Conservation (phyloP, 176 grass and related monocot genomes). For the Melocanna baccifera region DNA sequence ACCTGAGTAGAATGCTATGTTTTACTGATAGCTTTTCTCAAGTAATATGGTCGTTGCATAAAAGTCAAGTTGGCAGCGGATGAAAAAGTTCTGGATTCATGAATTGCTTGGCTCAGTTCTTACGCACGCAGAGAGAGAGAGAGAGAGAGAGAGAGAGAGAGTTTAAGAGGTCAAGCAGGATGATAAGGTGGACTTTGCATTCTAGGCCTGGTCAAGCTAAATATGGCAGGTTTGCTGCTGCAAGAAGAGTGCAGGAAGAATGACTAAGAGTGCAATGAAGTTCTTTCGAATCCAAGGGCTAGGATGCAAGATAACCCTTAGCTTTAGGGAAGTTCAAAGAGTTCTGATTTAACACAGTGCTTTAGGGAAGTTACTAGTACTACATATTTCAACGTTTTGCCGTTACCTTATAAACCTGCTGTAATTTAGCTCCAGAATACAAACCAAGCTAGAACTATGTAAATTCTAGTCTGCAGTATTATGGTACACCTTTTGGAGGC, state of each 20-base stretch:
- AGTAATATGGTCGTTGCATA: background rate
- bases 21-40: background rate
- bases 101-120: background rate
- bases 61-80: background rate
- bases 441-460: background rate
- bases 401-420: background rate
- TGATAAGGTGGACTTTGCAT: background rate
- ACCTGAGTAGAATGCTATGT: background rate
- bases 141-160: background rate
- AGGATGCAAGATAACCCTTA: background rate
- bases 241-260: background rate
- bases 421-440: background rate
- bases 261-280: background rate
- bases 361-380: background rate
- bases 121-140: background rate
- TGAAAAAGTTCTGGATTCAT: background rate
- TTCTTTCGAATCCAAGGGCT: background rate
- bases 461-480: background rate
- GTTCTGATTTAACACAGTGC: background rate
- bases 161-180: background rate
- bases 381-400: background rate
- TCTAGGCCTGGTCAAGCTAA: background rate
- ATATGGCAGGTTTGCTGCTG: background rate
- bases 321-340: background rate
- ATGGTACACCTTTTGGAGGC: background rate